Evolutionary conservation across 2,329 filamentous ascomycete genomes (phyloP), one percentile per base, ranked within the genome.

Genomic region (Aspergillus unguis): DNA sequence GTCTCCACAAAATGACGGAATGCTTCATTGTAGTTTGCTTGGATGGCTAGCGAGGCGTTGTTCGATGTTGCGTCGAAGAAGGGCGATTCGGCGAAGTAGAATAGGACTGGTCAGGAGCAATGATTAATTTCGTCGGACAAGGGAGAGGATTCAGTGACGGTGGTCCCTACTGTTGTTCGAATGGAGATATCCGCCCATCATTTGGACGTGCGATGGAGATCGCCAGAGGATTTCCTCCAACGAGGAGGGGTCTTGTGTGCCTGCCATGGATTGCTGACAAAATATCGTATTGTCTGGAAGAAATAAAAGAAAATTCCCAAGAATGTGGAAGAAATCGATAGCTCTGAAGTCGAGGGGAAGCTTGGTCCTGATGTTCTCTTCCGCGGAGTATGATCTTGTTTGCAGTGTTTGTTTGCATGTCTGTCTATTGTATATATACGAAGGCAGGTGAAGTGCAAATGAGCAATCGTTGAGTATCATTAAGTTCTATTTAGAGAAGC

Each of bases 11-110:
- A 72, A 45, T 77, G 70, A 51, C 75, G 76, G 54, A 78, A 72
- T 37, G 74, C 69, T 55, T 76, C 72, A 54, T 81, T 77, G 57
- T 72, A 73, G 53, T 70, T 75, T 9, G 77, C 74, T 62, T 84
- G 81, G 26, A 75, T 73, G 57, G 79, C 70, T 45, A 82, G 70
- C 7, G 81, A 75, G 56, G 79, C 78, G 68, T 86, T 86, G 67
- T 85, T 85, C 55, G 79, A 83, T 10, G 75, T 78, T 26, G 72
- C 69, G 56, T 86, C 83, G 66, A 83, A 85, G 73, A 84, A 86
- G n/a, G 81, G 81, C 1, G 81, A 84, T 59, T 80, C 75, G 52
- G 76, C 75, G 64, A 86, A 84, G 68, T 86, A 86, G 63, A 80
- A 82, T 50, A 85, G 77, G 40, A 86, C 76, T 82, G 47, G 3